Conservation (phyloP, 1,139 yeast genomes). For the Pneumocystis sp. region DNA sequence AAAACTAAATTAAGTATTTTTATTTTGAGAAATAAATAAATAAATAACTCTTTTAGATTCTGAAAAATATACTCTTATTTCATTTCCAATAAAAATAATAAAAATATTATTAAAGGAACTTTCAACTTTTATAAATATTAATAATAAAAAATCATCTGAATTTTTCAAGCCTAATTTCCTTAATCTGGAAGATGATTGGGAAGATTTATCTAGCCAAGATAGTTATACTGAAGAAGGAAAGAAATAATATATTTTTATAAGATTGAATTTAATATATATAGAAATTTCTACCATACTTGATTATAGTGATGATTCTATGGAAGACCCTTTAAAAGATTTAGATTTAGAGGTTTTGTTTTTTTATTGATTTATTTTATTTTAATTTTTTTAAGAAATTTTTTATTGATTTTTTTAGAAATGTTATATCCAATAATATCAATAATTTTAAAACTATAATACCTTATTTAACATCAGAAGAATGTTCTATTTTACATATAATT, state of each 20-base stretch:
- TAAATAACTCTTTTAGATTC: slow-evolving; percentile 2
- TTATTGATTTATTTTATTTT: neutral
- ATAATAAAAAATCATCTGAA: slow-evolving; percentile 4
- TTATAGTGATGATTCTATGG: neutral
- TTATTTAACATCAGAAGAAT: neutral
- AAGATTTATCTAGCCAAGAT: neutral
- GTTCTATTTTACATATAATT: neutral
- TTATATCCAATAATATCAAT: neutral
- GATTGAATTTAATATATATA: neutral
- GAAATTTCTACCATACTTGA: neutral
- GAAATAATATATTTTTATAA: neutral
- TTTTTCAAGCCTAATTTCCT: neutral
- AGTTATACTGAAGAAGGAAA: neutral
- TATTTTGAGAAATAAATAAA: neutral
- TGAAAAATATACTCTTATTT: slow-evolving; percentile 7
- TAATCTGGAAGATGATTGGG: slow-evolving; percentile 8
- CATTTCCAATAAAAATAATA: slow-evolving; percentile 8
- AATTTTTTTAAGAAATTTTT: neutral
- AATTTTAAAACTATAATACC: neutral
- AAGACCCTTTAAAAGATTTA: neutral
- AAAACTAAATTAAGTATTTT: slow-evolving; percentile 5
- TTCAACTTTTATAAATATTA: neutral
- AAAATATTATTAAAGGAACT: slow-evolving; percentile 8
- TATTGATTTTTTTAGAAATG: neutral
- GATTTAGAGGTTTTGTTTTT: neutral